phyloP scores from a whole-genome alignment of 108 stramenopile genomes.

The Skeletonema grethae region DNA sequence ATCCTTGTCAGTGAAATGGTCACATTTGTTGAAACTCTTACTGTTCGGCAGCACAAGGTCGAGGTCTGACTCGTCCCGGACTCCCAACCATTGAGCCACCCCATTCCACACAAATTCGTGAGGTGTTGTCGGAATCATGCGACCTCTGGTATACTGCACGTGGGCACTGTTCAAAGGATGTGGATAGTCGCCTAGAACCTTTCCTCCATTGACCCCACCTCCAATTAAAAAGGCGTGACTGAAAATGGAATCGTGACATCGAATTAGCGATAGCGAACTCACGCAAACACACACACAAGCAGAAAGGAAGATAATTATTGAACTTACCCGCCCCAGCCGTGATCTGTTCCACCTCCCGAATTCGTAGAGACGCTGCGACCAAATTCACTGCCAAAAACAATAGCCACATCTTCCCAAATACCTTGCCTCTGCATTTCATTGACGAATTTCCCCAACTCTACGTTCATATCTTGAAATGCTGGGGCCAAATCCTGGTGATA shows the following conservation, averaged over 20 bases:
- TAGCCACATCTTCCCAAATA: slow-evolving; percentile 47
- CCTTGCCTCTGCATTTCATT: slow-evolving; percentile 37
- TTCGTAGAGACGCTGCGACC: slow-evolving; percentile 49
- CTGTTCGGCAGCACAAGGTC: slow-evolving; percentile 48
- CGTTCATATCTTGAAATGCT: slow-evolving; percentile 28
- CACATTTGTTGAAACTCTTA: slow-evolving; percentile 33
- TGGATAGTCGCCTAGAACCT: slow-evolving; percentile 44
- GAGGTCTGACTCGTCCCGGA: slow-evolving; percentile 24
- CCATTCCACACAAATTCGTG: slow-evolving; percentile 60
- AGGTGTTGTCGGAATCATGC: slow-evolving; percentile 57
- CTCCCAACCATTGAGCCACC: slow-evolving; percentile 57
- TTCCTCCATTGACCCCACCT: slow-evolving; percentile 36
- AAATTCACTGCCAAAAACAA: slow-evolving; percentile 51
- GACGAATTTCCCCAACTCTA: slow-evolving; percentile 33
- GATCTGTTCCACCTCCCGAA: slow-evolving; percentile 46
- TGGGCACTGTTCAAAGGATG: slow-evolving; percentile 7
- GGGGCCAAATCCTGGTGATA: not conserved
- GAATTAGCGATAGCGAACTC: no score
- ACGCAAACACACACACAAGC: no score
- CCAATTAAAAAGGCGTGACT: slow-evolving; percentile 40
- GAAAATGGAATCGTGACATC: not conserved
- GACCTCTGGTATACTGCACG: slow-evolving; percentile 27
- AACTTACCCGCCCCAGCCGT: slow-evolving; percentile 18
- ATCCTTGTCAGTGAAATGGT: slow-evolving; percentile 23
- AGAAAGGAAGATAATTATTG: not conserved